Percentiles rank a stretch among this genome's conserved stretches.
Conservation (phyloP, 345 rosid genomes). For the Iberis pinnata region DNA sequence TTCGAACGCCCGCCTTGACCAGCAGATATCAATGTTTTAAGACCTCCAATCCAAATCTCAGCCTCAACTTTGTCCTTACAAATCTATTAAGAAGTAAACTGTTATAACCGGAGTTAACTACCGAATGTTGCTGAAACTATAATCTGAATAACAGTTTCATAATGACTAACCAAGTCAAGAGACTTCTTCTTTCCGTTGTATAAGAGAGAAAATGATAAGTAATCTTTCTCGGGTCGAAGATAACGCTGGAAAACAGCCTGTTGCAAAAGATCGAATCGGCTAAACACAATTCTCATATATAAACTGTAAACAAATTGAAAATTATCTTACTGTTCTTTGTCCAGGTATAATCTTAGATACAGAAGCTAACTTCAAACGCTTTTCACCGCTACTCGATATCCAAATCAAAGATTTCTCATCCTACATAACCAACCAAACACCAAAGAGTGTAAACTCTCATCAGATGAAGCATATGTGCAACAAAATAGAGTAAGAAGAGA, state of each 20-base stretch:
- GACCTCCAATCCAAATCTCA: slow-evolving; percentile 83
- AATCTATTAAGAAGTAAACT: slow-evolving; percentile 45
- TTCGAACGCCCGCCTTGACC: slow-evolving; percentile 89
- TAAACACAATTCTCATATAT: no score
- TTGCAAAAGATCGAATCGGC: slow-evolving; percentile 11
- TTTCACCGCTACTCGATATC: slow-evolving; percentile 79
- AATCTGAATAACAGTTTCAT: slow-evolving; percentile 4
- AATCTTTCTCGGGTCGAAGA: slow-evolving; percentile 80
- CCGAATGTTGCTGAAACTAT: slow-evolving; percentile 1
- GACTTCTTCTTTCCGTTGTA: slow-evolving; percentile 80
- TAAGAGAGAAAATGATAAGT: slow-evolving; percentile 82
- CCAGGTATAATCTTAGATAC: slow-evolving; percentile 88
- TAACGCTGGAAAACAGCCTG: slow-evolving; percentile 87
- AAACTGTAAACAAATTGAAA: no score
- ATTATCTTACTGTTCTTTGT: slow-evolving; percentile 93
- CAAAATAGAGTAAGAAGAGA: not conserved
- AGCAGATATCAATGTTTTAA: slow-evolving; percentile 58
- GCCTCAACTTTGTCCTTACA: slow-evolving; percentile 96
- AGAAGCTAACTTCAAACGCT: slow-evolving; percentile 68
- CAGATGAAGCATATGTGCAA: not conserved
- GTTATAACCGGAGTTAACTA: slow-evolving; percentile 26
- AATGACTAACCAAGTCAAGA: slow-evolving; percentile 84
- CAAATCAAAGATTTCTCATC: slow-evolving; percentile 88
- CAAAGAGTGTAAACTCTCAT: no score
- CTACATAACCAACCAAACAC: slow-evolving; percentile 33